Conservation (phyloP, 1,139 yeast species). For the Saccharomyces hybrid region DNA sequence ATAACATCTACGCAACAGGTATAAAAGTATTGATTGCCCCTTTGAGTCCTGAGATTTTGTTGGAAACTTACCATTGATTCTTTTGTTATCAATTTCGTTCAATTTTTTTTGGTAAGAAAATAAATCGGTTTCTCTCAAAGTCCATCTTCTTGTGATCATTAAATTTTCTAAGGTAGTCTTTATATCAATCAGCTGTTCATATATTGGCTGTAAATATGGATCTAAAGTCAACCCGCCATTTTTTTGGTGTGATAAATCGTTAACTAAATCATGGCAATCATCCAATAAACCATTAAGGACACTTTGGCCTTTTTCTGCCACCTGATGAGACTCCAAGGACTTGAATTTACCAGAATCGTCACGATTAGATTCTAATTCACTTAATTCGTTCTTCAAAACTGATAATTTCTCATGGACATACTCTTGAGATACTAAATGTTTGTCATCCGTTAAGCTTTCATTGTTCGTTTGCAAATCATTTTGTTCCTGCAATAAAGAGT, state of each 20-base stretch:
- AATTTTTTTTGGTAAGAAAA: slow-evolving; percentile 71
- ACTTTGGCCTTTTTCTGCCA: slow-evolving; percentile 45
- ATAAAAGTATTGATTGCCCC: slow-evolving; percentile 65
- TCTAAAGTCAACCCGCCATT: slow-evolving; percentile 40
- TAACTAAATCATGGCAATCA: slow-evolving; percentile 69
- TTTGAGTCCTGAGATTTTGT: slow-evolving; percentile 31
- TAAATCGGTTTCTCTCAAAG: slow-evolving; percentile 88
- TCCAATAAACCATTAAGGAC: slow-evolving; percentile 68
- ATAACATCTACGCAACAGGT: slow-evolving; percentile 80
- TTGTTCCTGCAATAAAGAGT: neutral
- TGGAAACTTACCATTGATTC: slow-evolving; percentile 53
- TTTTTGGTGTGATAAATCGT: slow-evolving; percentile 61
- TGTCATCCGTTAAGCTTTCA: slow-evolving; percentile 14
- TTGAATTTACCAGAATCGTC: slow-evolving; percentile 41
- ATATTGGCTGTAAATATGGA: slow-evolving; percentile 42
- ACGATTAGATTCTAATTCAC: slow-evolving; percentile 38
- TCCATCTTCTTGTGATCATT: slow-evolving; percentile 91
- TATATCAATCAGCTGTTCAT: slow-evolving; percentile 50
- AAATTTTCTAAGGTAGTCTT: slow-evolving; percentile 72
- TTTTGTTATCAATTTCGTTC: slow-evolving; percentile 61
- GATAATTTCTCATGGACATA: slow-evolving; percentile 29
- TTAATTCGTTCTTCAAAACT: slow-evolving; percentile 35
- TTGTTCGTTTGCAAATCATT: slow-evolving; percentile 28
- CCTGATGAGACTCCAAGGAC: slow-evolving; percentile 33
- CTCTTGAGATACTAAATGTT: slow-evolving; percentile 16